Percentiles rank a stretch among this genome's conserved stretches.
phyloP scores from a whole-genome alignment of 768 basidiomycete species.

The Lactarius hatsudake region DNA sequence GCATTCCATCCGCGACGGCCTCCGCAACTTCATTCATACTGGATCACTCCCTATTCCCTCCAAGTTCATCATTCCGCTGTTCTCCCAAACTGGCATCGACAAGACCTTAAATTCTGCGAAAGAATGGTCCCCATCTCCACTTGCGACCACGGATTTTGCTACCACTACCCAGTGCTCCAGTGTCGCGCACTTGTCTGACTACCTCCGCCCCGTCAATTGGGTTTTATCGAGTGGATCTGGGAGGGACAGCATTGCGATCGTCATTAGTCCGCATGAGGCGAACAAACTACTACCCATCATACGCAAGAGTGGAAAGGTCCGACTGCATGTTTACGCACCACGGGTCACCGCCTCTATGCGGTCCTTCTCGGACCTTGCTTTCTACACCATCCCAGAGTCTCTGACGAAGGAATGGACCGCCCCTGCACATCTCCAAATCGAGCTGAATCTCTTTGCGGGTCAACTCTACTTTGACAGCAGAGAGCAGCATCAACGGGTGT shows the following conservation, averaged over 20 bases:
- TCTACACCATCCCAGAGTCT: constrained; percentile 3
- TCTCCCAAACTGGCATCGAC: not conserved
- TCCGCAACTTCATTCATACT: not conserved
- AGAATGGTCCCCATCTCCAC: not conserved
- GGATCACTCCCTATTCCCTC: not conserved
- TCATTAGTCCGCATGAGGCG: constrained; percentile 10
- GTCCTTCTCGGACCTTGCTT: constrained; percentile 16
- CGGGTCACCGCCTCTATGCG: constrained; percentile 12
- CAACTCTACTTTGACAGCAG: not conserved
- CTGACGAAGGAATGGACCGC: not conserved
- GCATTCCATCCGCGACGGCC: not conserved
- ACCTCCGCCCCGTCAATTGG: constrained; percentile 22
- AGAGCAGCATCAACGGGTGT: not conserved
- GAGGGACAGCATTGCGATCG: not conserved
- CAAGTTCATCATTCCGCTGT: not conserved
- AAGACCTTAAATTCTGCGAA: not conserved
- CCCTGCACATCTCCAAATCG: not conserved
- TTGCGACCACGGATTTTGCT: not conserved
- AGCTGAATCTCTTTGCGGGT: constrained; percentile 4
- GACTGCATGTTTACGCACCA: constrained; percentile 18
- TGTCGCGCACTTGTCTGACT: not conserved
- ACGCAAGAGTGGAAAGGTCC: constrained; percentile 12
- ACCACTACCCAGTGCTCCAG: not conserved
- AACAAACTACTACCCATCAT: constrained; percentile 16
- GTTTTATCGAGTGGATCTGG: not conserved